Conservation (phyloP, 306 rosid species). For the Cicer arietinum region DNA sequence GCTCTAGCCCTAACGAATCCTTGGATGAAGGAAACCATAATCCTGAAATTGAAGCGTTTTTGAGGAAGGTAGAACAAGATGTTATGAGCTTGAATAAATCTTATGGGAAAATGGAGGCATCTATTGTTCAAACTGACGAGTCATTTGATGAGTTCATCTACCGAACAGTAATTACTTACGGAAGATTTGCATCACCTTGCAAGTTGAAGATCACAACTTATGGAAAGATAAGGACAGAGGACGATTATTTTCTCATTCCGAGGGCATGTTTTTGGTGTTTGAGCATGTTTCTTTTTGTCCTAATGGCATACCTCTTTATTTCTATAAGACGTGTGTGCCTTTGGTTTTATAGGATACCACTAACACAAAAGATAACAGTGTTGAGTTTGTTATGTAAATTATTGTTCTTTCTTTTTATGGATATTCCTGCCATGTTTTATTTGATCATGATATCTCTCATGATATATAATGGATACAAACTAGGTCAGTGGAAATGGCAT, state of each 20-base stretch:
- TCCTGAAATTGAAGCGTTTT: slow-evolving; percentile 8
- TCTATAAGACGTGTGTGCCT: background rate
- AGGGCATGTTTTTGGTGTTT: background rate
- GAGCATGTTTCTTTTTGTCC: background rate
- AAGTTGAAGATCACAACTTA: slow-evolving; percentile 13
- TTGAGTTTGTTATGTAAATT: background rate
- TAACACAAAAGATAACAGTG: background rate
- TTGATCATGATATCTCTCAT: too few species aligned
- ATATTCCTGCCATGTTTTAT: too few species aligned
- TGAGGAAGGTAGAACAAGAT: background rate
- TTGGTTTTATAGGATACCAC: background rate
- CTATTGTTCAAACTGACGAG: slow-evolving; percentile 10
- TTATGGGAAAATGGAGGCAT: slow-evolving; percentile 25
- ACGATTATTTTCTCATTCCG: background rate
- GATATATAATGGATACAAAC: too few species aligned
- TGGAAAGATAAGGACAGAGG: slow-evolving; percentile 35
- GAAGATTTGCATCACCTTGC: background rate
- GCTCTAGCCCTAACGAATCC: background rate
- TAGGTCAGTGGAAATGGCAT: too few species aligned
- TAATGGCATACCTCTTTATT: background rate
- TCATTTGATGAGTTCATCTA: background rate
- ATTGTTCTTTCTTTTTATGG: too few species aligned
- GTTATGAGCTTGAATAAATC: slow-evolving; percentile 25
- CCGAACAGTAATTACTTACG: background rate
- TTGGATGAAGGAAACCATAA: slow-evolving; percentile 14